Percentiles rank a stretch among this genome's conserved stretches.
phyloP scores from a whole-genome alignment of 2,329 filamentous ascomycete genomes.

The Penicillium thymicola region DNA sequence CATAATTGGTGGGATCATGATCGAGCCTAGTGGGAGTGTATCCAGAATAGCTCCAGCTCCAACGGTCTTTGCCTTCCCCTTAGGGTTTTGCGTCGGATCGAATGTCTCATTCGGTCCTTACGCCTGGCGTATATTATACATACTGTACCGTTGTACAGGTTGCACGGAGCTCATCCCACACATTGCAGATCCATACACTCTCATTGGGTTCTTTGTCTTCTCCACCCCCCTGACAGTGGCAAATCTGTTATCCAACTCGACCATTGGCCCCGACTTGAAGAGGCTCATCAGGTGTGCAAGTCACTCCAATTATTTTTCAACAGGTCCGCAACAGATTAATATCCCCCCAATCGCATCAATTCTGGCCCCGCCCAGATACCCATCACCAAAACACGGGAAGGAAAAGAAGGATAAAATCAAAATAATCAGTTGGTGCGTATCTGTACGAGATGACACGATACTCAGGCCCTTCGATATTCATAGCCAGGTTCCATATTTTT shows the following conservation, averaged over 20 bases:
- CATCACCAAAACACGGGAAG: background rate
- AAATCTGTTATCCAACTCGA: constrained; percentile 8
- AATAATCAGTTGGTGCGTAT: background rate
- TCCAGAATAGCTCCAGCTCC: background rate
- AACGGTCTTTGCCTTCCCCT: constrained; percentile 6
- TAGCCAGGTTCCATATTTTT: too few species aligned
- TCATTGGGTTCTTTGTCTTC: background rate
- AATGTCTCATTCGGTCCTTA: constrained; percentile 4
- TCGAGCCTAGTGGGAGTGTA: constrained; percentile 29
- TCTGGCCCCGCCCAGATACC: background rate
- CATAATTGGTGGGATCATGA: constrained; percentile 19
- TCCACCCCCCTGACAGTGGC: constrained; percentile 14
- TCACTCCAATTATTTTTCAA: background rate
- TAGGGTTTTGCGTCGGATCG: constrained; percentile 4
- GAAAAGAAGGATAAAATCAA: background rate
- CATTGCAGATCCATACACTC: background rate
- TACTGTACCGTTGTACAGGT: background rate
- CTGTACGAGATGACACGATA: background rate
- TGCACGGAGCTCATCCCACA: background rate
- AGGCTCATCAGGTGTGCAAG: background rate
- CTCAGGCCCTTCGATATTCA: background rate
- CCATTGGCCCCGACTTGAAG: background rate
- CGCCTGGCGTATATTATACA: background rate
- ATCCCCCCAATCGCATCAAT: background rate
- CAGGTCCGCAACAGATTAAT: background rate